Percentiles rank a stretch among this genome's conserved stretches.
These are phyloP conservation scores for Hanseniaspora pseudoguilliermondii DNA, from an alignment of 805 yeast species.

Conservation along the genomic window DNA sequence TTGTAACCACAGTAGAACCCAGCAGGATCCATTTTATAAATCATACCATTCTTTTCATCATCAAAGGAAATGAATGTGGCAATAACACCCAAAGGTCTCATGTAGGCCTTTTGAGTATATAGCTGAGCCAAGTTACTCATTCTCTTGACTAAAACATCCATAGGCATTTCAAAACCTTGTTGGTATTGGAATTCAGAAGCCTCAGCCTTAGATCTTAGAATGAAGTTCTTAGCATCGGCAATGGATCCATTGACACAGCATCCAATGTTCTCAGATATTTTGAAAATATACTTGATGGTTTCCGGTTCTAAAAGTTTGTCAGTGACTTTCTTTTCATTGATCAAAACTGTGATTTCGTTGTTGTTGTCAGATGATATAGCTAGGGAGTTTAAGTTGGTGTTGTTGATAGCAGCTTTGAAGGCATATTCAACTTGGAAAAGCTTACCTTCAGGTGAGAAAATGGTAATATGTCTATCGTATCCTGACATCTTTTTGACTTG, in stretches of 20 bases:
- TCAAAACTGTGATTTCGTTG: conserved; percentile 45
- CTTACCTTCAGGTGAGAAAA: conserved; percentile 97
- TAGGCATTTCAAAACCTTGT: conserved; percentile 95
- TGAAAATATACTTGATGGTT: conserved; percentile 77
- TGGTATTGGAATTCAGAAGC: conserved; percentile 90
- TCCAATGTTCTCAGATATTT: conserved; percentile 70
- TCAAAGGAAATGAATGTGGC: conserved; percentile 78
- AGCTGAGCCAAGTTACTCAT: conserved; percentile 93
- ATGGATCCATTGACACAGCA: conserved; percentile 89
- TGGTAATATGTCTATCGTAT: conserved; percentile 95
- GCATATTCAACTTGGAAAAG: conserved; percentile 96
- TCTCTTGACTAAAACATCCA: conserved; percentile 80
- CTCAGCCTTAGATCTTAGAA: conserved; percentile 83
- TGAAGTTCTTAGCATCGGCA: conserved; percentile 89
- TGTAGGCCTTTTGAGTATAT: conserved; percentile 94
- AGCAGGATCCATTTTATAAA: conserved; percentile 93
- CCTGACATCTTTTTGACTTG: conserved; percentile 45
- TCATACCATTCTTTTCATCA: conserved; percentile 78
- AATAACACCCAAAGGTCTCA: conserved; percentile 96
- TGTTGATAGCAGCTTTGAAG: conserved; percentile 78
- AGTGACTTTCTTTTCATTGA: conserved; percentile 92
- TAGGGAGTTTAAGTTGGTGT: conserved; percentile 78
- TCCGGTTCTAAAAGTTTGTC: conserved; percentile 82
- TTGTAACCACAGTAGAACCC: conserved; percentile 85
- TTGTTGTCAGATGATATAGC: conserved; percentile 80